Evolutionary conservation across 495 filamentous ascomycete species (phyloP).

Genomic region (Arthonia radiata): DNA sequence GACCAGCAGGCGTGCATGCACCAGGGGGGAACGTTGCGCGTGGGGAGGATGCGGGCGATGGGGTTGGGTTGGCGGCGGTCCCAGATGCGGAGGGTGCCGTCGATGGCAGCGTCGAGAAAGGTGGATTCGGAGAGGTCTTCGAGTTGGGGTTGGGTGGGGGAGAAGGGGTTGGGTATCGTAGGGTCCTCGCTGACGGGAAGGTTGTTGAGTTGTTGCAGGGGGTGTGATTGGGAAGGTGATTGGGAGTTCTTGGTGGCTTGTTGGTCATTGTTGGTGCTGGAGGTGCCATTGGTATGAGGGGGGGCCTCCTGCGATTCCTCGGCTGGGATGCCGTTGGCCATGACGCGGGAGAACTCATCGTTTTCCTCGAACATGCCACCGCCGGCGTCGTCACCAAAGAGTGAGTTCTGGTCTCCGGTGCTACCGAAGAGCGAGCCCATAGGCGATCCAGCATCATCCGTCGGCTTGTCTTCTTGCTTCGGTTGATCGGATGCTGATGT

Average conservation of each 20-base stretch:
- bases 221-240: conserved; percentile 23
- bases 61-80: conserved; percentile 57
- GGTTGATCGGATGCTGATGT: conserved; percentile 24
- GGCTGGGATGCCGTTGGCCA: conserved; percentile 32
- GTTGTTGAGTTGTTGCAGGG: conserved; percentile 9
- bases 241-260: conserved; percentile 7
- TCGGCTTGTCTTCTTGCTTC: conserved; percentile 13
- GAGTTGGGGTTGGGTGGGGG: conserved; percentile 6
- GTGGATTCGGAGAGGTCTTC: conserved; percentile 39
- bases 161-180: conserved; percentile 4
- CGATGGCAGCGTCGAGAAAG: conserved; percentile 68
- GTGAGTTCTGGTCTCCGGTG: conserved; percentile 31
- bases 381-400: conserved; percentile 56
- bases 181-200: conserved; percentile 10
- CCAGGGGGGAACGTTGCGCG: conserved; percentile 64
- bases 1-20: conserved; percentile 98
- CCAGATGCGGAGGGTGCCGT: conserved; percentile 79
- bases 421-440: conserved; percentile 40
- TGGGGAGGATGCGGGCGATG: conserved; percentile 49
- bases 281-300: conserved; percentile 1
- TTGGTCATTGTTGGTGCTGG: conserved; percentile 3
- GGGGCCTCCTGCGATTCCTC: conserved; percentile 18
- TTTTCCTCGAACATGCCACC: no score
- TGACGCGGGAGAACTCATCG: conserved; percentile 60
- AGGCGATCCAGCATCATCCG: conserved; percentile 31